These are phyloP conservation scores for Dipteronia dyeriana DNA, from an alignment of 345 rosid species.

Conservation along the genomic window DNA sequence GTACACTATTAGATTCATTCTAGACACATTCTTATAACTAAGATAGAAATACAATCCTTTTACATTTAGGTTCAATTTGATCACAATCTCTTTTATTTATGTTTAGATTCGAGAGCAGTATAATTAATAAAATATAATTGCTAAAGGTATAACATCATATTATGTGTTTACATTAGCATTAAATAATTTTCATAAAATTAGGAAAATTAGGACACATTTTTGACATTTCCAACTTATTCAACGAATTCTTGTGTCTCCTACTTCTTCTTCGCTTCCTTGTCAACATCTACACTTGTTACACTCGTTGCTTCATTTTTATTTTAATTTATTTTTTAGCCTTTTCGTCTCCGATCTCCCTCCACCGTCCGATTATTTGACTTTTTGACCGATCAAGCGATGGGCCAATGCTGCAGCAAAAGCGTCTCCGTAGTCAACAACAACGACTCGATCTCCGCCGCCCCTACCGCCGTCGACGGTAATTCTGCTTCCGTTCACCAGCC, in stretches of 20 bases:
- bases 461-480: background rate
- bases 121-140: too few species aligned
- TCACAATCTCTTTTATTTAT: too few species aligned
- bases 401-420: constrained; percentile 78
- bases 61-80: background rate
- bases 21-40: too few species aligned
- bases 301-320: too few species aligned
- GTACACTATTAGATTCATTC: too few species aligned
- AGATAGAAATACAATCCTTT: background rate
- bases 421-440: constrained; percentile 36
- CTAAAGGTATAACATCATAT: too few species aligned
- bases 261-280: background rate
- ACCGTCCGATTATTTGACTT: constrained; percentile 19
- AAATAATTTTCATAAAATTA: background rate
- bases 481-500: constrained; percentile 25
- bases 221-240: constrained; percentile 4
- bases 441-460: constrained; percentile 3
- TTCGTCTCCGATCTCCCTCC: background rate
- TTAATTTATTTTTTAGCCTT: too few species aligned
- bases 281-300: background rate
- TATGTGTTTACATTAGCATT: too few species aligned
- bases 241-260: background rate
- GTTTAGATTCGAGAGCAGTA: too few species aligned
- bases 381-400: constrained; percentile 52
- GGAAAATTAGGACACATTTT: background rate